phyloP scores from a whole-genome alignment of 805 yeast genomes.

The Nakazawaea siamensis region DNA sequence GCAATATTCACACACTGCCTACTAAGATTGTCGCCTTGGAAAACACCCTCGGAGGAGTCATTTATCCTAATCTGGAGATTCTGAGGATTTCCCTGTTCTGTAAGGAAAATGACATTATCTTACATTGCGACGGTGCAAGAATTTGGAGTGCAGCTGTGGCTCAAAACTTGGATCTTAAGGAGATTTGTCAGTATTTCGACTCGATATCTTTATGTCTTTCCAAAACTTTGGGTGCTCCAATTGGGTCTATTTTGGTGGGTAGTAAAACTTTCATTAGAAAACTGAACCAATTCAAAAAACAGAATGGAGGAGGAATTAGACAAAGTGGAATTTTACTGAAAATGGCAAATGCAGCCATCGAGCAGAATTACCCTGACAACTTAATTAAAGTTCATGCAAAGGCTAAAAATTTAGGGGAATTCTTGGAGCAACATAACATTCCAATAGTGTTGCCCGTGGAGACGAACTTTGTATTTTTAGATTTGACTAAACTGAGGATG shows the following conservation, averaged over 20 bases:
- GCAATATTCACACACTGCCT: constrained; percentile 82
- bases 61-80: constrained; percentile 74
- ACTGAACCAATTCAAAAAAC: constrained; percentile 82
- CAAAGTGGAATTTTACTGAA: constrained; percentile 74
- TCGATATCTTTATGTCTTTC: constrained; percentile 82
- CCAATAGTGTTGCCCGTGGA: constrained; percentile 63
- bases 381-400: constrained; percentile 38
- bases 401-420: constrained; percentile 41
- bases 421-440: constrained; percentile 45
- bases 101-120: constrained; percentile 39
- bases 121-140: constrained; percentile 92
- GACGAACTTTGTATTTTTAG: constrained; percentile 77
- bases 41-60: constrained; percentile 78
- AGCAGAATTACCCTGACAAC: constrained; percentile 53
- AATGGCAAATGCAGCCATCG: constrained; percentile 75
- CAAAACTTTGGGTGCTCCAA: constrained; percentile 87
- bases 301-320: constrained; percentile 88
- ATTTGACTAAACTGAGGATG: constrained; percentile 42
- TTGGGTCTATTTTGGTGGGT: constrained; percentile 84
- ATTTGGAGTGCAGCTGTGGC: constrained; percentile 80
- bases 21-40: constrained; percentile 78
- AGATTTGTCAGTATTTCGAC: constrained; percentile 72
- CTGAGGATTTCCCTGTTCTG: constrained; percentile 65
- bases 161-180: constrained; percentile 57
- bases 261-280: constrained; percentile 44